phyloP scores from a whole-genome alignment of 805 yeast genomes.

The Debaryomyces prosopidis region DNA sequence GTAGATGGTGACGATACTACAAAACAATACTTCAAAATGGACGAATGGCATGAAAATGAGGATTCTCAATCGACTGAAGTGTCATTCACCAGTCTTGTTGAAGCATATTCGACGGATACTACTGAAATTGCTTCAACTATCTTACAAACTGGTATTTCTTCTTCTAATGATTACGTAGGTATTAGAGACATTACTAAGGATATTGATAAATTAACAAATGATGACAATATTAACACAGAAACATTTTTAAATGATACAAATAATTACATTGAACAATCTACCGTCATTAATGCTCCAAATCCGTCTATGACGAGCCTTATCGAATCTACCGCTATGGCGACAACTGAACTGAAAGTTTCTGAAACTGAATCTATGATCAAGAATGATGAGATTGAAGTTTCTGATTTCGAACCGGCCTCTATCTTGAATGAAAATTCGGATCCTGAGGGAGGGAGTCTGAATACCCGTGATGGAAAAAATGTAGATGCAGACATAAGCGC shows the following conservation, averaged over 20 bases:
- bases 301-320: neutral
- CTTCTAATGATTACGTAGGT: slow-evolving; percentile 4
- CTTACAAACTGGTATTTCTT: neutral
- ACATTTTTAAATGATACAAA: slow-evolving; percentile 10
- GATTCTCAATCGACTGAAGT: neutral
- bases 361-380: neutral
- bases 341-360: neutral
- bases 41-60: slow-evolving; percentile 17
- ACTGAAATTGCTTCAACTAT: slow-evolving; percentile 3
- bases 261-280: slow-evolving; percentile 7
- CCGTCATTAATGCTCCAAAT: slow-evolving; percentile 1
- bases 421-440: neutral
- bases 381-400: neutral
- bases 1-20: slow-evolving; percentile 21
- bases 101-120: neutral
- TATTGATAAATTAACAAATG: slow-evolving; percentile 13
- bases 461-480: too few species aligned
- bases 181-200: slow-evolving; percentile 18
- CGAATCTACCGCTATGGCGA: neutral
- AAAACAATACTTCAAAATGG: slow-evolving; percentile 22
- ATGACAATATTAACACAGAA: slow-evolving; percentile 13
- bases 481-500: neutral
- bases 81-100: neutral
- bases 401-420: neutral
- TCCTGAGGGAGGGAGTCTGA: neutral